Conservation (phyloP, 2,329 filamentous ascomycete genomes). For the Aspergillus sp. region DNA sequence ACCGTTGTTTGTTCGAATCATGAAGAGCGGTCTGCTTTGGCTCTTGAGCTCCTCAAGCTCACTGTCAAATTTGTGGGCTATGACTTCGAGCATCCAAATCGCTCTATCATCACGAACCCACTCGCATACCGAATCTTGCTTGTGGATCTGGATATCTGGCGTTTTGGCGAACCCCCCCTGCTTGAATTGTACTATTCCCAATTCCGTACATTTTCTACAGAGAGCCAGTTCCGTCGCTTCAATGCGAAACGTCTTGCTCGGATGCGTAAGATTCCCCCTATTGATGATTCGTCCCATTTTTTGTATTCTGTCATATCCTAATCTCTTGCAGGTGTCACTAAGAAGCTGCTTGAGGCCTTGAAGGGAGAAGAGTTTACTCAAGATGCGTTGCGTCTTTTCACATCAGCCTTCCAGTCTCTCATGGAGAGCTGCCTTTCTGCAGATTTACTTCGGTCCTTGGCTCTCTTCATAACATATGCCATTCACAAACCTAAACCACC, state of each 20-base stretch:
- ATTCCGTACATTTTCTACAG: constrained; percentile 80
- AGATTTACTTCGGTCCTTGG: constrained; percentile 79
- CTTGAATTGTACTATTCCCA: constrained; percentile 91
- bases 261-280: constrained; percentile 65
- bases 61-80: constrained; percentile 88
- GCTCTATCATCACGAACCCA: constrained; percentile 93
- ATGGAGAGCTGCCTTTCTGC: constrained; percentile 76
- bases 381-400: constrained; percentile 69
- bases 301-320: constrained; percentile 7
- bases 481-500: constrained; percentile 61
- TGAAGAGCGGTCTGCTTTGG: constrained; percentile 49
- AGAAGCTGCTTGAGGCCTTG: constrained; percentile 80
- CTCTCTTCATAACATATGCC: constrained; percentile 89
- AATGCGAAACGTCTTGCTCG: constrained; percentile 80
- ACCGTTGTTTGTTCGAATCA: constrained; percentile 28
- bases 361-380: constrained; percentile 75
- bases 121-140: constrained; percentile 88
- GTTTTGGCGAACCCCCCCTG: constrained; percentile 68
- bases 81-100: constrained; percentile 69
- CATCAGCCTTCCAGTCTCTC: constrained; percentile 72
- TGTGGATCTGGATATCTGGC: constrained; percentile 91
- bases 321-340: constrained; percentile 67
- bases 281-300: not conserved
- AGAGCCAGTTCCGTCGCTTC: constrained; percentile 87
- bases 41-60: constrained; percentile 63